Percentiles rank a stretch among this genome's conserved stretches.
These are phyloP conservation scores for Eucalyptus grandis DNA, from an alignment of 345 rosid species.

Conservation along the genomic window DNA sequence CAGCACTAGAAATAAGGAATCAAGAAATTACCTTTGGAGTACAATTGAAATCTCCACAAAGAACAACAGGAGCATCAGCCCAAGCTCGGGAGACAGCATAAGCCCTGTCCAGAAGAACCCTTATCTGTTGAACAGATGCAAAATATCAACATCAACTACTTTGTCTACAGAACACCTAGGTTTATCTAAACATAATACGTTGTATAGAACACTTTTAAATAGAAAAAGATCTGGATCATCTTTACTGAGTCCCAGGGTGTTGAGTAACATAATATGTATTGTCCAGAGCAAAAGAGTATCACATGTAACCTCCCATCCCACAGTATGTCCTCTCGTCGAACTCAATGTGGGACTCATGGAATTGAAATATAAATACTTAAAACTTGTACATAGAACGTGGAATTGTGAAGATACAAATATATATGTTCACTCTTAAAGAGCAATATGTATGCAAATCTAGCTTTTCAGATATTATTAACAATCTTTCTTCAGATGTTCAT, in stretches of 20 bases:
- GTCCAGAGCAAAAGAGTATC: neutral
- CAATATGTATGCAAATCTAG: neutral
- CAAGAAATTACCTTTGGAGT: constrained; percentile 68
- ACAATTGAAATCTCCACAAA: constrained; percentile 94
- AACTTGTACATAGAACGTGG: neutral
- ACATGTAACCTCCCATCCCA: neutral
- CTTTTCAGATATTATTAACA: neutral
- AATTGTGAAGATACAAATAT: neutral
- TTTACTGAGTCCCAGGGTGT: neutral
- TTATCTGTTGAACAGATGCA: constrained; percentile 37
- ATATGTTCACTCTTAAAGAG: neutral
- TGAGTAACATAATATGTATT: neutral
- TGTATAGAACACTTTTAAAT: neutral
- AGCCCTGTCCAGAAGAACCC: constrained; percentile 69
- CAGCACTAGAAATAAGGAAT: neutral
- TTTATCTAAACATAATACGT: neutral
- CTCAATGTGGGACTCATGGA: neutral
- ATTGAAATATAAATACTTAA: neutral
- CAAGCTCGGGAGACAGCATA: constrained; percentile 63
- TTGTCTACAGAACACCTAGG: neutral
- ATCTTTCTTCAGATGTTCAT: neutral
- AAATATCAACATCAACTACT: neutral
- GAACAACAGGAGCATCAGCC: constrained; percentile 84
- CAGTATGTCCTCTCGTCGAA: neutral
- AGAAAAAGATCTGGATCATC: neutral